Evolutionary conservation across 148 eudicot genomes (phyloP), one percentile per base, ranked within the genome.

Genomic region (Nyssa sinensis): DNA sequence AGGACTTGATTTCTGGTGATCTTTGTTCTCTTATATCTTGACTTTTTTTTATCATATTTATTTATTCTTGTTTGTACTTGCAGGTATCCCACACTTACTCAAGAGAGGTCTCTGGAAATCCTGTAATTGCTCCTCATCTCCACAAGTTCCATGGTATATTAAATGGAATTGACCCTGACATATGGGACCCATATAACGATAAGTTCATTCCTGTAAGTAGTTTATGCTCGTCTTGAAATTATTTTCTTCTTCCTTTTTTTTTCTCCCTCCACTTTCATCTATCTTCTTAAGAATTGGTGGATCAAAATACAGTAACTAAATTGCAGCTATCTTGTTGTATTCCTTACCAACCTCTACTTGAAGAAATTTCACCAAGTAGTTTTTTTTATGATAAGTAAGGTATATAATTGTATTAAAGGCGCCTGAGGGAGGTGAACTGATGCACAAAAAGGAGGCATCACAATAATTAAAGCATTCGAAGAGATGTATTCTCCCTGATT

Each of bases 61-160:
- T 23, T 4, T 33, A 12, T 49, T 47, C 32, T 19, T 74, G 39
- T 49, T 13, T 63, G 67, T 65, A 29, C 31, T n/a, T 73, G 72
- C 87, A 95, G 99, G 99, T 95, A 37, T 95, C 99, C 55, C 78
- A 86, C 62, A 95, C 99, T 62, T 95, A 95, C 76, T 88, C 98
- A 33, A 85, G 70, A 80, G 98, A 93, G 86, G 93, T 93, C 74
- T 89, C 98, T 80, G 89, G 89, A 80, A 86, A 91, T 78, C 77
- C 98, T 78, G 83, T 76, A 66, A 81, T 93, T 79, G 89, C 97
- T 78, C 93, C 94, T 77, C 78, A 93, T 74, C 84, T 93, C 68
- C 80, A 85, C 85, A 96, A 91, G 81, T 96, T 96, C 81, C 90
- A 91, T 76, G 99, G 99, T 33, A 95, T 96, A 84, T 60, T 96